Evolutionary conservation across 164 flowering plant genomes (phyloP).

Genomic region (Berberis vulgaris): DNA sequence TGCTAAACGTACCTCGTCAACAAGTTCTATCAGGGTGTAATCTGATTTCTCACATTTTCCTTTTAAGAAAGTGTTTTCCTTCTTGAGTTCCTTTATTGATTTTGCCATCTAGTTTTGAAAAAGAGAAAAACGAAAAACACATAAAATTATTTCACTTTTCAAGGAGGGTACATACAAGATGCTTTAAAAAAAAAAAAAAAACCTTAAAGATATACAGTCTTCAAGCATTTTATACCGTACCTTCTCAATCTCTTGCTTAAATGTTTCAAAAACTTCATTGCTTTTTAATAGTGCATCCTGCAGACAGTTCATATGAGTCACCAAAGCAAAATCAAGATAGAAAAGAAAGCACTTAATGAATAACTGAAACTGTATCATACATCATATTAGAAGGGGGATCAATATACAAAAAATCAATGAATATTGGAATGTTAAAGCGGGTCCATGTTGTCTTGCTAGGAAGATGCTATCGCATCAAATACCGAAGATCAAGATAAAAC

Average conservation of each 20-base stretch:
- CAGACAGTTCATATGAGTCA: conserved; percentile 11
- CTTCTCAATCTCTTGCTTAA: conserved; percentile 94
- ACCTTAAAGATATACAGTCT: too few species aligned
- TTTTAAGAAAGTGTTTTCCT: conserved; percentile 83
- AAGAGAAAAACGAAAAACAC: background rate
- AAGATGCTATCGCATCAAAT: too few species aligned
- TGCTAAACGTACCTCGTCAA: conserved; percentile 60
- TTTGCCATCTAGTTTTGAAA: conserved; percentile 55
- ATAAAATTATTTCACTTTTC: background rate
- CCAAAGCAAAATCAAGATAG: background rate
- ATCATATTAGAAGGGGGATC: too few species aligned
- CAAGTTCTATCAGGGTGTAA: conserved; percentile 70
- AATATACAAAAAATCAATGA: too few species aligned
- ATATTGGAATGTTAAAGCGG: too few species aligned
- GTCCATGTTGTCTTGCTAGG: too few species aligned
- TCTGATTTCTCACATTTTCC: conserved; percentile 85
- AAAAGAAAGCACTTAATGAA: background rate
- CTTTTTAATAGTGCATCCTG: conserved; percentile 92
- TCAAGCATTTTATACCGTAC: conserved; percentile 19
- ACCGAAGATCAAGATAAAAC: too few species aligned
- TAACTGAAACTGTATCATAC: too few species aligned
- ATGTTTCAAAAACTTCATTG: conserved; percentile 90
- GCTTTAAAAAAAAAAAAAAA: background rate
- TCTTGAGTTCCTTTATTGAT: conserved; percentile 78
- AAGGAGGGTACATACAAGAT: background rate